Conservation (phyloP, 345 rosid species). For the Odontarrhena argentea region DNA sequence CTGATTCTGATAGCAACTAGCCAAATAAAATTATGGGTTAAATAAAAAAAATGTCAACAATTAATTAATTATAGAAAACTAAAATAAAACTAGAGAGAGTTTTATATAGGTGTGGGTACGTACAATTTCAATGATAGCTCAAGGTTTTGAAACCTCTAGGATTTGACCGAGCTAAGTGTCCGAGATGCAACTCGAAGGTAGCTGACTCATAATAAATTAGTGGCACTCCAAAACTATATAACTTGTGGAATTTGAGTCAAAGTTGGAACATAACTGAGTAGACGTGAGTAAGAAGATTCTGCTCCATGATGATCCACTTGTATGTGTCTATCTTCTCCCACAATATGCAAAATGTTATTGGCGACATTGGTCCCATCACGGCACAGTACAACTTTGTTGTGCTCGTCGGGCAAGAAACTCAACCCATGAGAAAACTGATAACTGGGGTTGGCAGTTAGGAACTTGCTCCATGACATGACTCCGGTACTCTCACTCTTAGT, state of each 20-base stretch:
- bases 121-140: too few species aligned
- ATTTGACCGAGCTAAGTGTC: too few species aligned
- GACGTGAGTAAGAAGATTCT: not conserved
- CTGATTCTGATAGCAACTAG: too few species aligned
- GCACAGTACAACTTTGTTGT: slow-evolving; percentile 6
- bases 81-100: too few species aligned
- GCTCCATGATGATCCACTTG: not conserved
- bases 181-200: too few species aligned
- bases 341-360: not conserved
- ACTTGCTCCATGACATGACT: slow-evolving; percentile 9
- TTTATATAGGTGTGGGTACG: too few species aligned
- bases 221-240: too few species aligned
- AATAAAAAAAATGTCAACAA: too few species aligned
- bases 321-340: slow-evolving; percentile 4
- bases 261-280: slow-evolving; percentile 18
- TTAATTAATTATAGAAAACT: too few species aligned
- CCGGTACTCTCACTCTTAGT: slow-evolving; percentile 4
- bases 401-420: slow-evolving; percentile 1
- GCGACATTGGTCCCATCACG: not conserved
- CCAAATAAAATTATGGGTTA: too few species aligned
- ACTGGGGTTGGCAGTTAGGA: not conserved
- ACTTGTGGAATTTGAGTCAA: slow-evolving; percentile 4
- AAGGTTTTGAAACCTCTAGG: too few species aligned
- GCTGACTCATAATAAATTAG: too few species aligned
- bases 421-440: not conserved